A percentile compares a stretch with the other conserved stretches of the same genome.
phyloP scores from a whole-genome alignment of 176 grass and related monocot species.

The Lolium multiflorum region DNA sequence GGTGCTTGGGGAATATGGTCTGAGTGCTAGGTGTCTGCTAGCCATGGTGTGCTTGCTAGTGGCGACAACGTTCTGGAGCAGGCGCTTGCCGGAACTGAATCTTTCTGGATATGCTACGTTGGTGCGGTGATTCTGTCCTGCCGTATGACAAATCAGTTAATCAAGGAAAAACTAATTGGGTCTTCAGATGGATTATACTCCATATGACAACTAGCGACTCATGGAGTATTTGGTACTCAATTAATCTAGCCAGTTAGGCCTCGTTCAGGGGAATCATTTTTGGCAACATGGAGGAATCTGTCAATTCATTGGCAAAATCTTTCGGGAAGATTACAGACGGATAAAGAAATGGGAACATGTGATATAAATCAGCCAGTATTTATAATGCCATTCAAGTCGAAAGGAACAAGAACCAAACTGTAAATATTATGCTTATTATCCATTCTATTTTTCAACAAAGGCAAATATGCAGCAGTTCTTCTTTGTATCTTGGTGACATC shows the following conservation, averaged over 20 bases:
- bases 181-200: background rate
- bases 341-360: too few species aligned
- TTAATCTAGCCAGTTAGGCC: background rate
- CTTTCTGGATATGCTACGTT: too few species aligned
- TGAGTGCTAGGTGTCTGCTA: constrained; percentile 12
- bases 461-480: background rate
- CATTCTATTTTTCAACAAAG: background rate
- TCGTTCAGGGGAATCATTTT: background rate
- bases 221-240: background rate
- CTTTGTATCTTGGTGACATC: background rate
- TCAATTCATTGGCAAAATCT: background rate
- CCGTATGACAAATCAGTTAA: background rate
- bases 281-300: background rate
- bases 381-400: too few species aligned
- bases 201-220: too few species aligned
- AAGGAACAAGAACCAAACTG: too few species aligned
- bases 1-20: background rate
- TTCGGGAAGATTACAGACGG: background rate
- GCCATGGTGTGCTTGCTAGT: background rate
- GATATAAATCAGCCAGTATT: too few species aligned
- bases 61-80: background rate
- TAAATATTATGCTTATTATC: too few species aligned
- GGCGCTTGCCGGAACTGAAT: background rate
- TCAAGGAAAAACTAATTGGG: background rate
- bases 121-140: background rate